Evolutionary conservation across 2,329 filamentous ascomycete species (phyloP), one percentile per base, ranked within the genome.

Genomic region (Cladosporium sp.): DNA sequence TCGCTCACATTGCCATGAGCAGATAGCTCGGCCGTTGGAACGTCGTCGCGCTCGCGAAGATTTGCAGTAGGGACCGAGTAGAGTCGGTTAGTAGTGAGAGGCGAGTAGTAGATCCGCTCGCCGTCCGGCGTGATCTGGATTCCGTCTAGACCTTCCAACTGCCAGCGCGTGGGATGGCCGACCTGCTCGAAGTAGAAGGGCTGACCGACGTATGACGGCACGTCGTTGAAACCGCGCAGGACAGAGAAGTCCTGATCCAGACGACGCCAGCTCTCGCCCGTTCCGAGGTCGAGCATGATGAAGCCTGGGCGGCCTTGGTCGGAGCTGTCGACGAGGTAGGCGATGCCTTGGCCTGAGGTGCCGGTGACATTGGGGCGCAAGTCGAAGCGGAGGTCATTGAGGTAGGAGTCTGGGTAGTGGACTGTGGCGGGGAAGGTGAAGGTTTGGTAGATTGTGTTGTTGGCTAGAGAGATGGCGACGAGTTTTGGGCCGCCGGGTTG

Each of bases 321-420:
- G 55, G 71, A 75, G 63, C 70, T 75, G 66, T 80, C 77, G 22
- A 77, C 73, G 2, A 80, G 72, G 61, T 79, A 79, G 4, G 75
- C 77, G 25, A 79, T 73, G 11, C 78, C 75, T 19, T 69, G 58
- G 9, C 74, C 75, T 1, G 69, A 70, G n/a, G 69, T 70, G 17
- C 67, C 68, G 2, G 74, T 73, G 1, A 70, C 65, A 43, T 76
- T 73, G 6, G 73, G 47, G n/a, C 75, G 71, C 36, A 79, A 69
- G 63, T 80, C 76, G 66, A 80, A 78, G 25, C 77, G 75, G 2
- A 80, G 58, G 59, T 79, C 77, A 60, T 79, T 79, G 63, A 79
- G 72, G 66, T 78, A 80, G 28, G 72, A 74, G 63, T 78, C 76
- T 2, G 76, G 76, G 60, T 73, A 79, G 62, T 78, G 74, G 3